Conservation (phyloP, 2,329 filamentous ascomycete species). For the Diaporthe ampelina region DNA sequence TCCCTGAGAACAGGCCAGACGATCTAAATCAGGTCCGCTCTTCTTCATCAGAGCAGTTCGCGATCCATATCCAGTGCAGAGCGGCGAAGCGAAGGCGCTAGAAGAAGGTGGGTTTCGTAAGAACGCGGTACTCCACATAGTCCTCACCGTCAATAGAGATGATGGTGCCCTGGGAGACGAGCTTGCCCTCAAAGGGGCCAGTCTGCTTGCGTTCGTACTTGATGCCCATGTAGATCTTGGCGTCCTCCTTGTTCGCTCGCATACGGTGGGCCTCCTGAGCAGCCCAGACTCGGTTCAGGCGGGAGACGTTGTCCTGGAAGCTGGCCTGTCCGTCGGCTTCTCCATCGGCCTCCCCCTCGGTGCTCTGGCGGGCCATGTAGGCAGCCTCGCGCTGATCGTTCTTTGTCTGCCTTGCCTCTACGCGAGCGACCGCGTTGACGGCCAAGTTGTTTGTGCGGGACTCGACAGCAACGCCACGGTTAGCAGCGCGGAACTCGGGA, state of each 20-base stretch:
- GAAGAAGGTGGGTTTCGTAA: constrained; percentile 75
- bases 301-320: constrained; percentile 65
- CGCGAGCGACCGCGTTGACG: constrained; percentile 65
- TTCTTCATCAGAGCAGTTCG: too few relatives aligned
- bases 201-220: constrained; percentile 74
- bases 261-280: constrained; percentile 64
- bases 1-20: not conserved
- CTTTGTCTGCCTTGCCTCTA: constrained; percentile 65
- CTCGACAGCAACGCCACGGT: constrained; percentile 49
- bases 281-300: constrained; percentile 69
- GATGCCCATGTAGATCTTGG: constrained; percentile 70
- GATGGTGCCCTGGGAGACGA: constrained; percentile 73
- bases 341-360: constrained; percentile 23
- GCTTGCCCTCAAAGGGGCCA: constrained; percentile 73
- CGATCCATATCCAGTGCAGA: too few relatives aligned
- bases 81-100: constrained; percentile 46
- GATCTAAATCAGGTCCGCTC: too few relatives aligned
- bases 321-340: constrained; percentile 42
- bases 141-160: constrained; percentile 77
- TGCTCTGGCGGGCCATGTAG: constrained; percentile 42
- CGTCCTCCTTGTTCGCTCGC: constrained; percentile 61
- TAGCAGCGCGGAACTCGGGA: constrained; percentile 52
- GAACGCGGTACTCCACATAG: constrained; percentile 75
- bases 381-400: constrained; percentile 61
- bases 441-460: constrained; percentile 62